phyloP scores from a whole-genome alignment of 177 flowering plant genomes.

The Telopea speciosissima region DNA sequence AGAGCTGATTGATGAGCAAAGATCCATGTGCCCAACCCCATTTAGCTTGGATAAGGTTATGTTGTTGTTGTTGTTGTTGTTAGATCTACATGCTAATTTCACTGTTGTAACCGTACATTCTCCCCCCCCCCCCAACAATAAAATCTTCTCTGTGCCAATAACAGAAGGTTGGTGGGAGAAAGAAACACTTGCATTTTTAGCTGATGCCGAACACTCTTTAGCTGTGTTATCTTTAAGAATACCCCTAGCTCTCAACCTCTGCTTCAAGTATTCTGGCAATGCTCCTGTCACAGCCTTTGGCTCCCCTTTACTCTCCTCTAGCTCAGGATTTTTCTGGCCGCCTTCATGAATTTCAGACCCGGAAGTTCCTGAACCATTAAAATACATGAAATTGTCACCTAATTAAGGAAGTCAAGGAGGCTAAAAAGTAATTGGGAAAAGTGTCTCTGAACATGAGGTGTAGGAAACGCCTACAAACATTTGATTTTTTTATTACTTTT shows the following conservation, averaged over 20 bases:
- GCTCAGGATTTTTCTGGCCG: conserved; percentile 19
- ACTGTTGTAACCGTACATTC: no score
- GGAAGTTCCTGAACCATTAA: conserved; percentile 20
- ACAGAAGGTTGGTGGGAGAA: background rate
- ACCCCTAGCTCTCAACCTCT: conserved; percentile 85
- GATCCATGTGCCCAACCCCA: no score
- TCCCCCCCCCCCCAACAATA: background rate
- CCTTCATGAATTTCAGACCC: conserved; percentile 23
- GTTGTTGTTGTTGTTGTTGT: no score
- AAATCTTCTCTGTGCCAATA: no score
- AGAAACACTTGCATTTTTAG: conserved; percentile 34
- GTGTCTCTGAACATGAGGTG: no score
- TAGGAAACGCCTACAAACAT: no score
- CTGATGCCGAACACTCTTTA: conserved; percentile 13
- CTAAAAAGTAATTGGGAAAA: no score
- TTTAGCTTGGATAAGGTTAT: no score
- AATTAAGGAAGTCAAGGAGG: background rate
- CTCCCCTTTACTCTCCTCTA: conserved; percentile 27
- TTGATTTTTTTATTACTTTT: no score
- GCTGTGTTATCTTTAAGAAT: conserved; percentile 52
- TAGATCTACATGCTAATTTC: no score
- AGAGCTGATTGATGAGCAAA: no score
- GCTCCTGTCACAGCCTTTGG: conserved; percentile 35
- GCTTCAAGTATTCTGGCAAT: conserved; percentile 83
- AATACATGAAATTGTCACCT: conserved; percentile 1